Percentiles rank a stretch among this genome's conserved stretches.
These are phyloP conservation scores for Ganoderma lingzhi DNA, from an alignment of 1,284 basidiomycete species.

Conservation along the genomic window DNA sequence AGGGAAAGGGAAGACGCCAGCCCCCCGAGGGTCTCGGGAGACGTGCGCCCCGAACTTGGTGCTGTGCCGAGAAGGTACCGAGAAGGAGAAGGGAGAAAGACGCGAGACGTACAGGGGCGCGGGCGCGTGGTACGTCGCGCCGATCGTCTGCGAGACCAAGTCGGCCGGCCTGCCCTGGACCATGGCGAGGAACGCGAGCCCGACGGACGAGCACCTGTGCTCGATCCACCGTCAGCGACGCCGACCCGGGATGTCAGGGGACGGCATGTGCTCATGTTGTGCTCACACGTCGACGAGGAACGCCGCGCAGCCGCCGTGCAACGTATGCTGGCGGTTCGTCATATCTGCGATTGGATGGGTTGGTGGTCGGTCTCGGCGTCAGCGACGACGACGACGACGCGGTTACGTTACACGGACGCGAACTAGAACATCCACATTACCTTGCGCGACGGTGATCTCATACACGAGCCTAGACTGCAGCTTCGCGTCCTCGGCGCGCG, in stretches of 20 bases:
- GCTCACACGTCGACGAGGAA: constrained; percentile 32
- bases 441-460: constrained; percentile 17
- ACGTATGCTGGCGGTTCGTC: constrained; percentile 30
- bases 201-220: constrained; percentile 50
- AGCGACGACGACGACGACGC: constrained; percentile 23
- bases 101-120: too few species aligned
- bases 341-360: constrained; percentile 32
- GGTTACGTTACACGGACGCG: too few species aligned
- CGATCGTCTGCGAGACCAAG: constrained; percentile 60
- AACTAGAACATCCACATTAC: too few species aligned
- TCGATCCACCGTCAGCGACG: neutral
- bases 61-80: too few species aligned
- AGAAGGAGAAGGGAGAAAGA: too few species aligned
- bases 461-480: constrained; percentile 19
- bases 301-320: constrained; percentile 39
- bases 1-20: too few species aligned
- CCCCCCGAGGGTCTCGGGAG: neutral
- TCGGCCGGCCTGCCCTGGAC: constrained; percentile 41
- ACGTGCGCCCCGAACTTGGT: neutral
- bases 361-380: neutral
- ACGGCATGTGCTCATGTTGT: too few species aligned
- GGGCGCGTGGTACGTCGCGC: constrained; percentile 50
- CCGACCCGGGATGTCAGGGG: neutral
- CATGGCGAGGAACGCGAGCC: constrained; percentile 50
- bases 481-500: constrained; percentile 19